Percentiles rank a stretch among this genome's conserved stretches.
phyloP scores from a whole-genome alignment of 306 rosid genomes.

The Prunus davidiana region DNA sequence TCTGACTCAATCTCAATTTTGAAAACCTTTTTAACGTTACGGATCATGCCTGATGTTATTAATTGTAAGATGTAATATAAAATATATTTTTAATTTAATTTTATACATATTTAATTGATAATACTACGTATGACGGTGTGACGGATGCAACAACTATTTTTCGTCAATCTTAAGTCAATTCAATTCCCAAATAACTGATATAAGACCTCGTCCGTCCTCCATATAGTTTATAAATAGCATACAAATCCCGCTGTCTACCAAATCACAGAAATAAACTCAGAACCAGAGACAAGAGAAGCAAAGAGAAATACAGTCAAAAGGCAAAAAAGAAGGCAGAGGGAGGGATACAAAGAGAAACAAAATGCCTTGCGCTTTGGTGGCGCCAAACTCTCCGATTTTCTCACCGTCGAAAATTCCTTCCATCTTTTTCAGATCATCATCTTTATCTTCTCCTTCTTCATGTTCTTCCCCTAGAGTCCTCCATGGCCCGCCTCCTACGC shows the following conservation, averaged over 20 bases:
- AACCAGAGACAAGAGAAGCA: background rate
- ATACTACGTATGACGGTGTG: no score
- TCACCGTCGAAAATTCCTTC: slow-evolving; percentile 39
- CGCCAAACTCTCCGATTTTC: slow-evolving; percentile 37
- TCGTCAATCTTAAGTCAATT: background rate
- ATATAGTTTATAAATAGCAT: background rate
- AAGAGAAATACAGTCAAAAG: background rate
- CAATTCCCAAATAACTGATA: background rate
- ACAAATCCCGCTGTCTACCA: background rate
- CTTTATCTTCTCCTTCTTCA: slow-evolving; percentile 21
- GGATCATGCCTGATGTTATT: no score
- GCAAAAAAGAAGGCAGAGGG: no score
- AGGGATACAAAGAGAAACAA: background rate
- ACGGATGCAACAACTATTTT: no score
- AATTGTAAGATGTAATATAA: no score
- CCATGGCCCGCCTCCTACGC: slow-evolving; percentile 23
- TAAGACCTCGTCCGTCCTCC: background rate
- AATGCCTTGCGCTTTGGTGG: slow-evolving; percentile 40
- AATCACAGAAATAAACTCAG: background rate
- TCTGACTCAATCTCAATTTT: background rate
- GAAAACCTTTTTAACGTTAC: no score
- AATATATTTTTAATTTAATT: no score
- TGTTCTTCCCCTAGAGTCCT: slow-evolving; percentile 32
- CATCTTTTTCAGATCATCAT: slow-evolving; percentile 25
- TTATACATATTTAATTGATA: no score